phyloP scores from a whole-genome alignment of 768 basidiomycete genomes.

The Suillus occidentalis region DNA sequence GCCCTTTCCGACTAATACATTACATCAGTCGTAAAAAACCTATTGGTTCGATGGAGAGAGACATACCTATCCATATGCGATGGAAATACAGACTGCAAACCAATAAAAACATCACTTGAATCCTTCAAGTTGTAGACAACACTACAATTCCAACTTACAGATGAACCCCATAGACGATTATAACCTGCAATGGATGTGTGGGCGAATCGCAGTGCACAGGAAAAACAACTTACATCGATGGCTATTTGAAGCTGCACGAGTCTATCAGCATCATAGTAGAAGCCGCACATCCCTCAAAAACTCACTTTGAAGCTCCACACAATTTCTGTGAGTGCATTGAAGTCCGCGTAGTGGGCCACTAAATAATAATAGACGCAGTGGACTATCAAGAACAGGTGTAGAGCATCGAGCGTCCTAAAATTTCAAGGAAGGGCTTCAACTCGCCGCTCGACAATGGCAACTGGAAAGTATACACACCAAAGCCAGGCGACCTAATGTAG shows the following conservation, averaged over 20 bases:
- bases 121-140: background rate
- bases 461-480: background rate
- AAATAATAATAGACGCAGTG: background rate
- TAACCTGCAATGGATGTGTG: background rate
- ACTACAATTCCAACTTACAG: background rate
- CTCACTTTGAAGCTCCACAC: slow-evolving; percentile 7
- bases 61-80: slow-evolving; percentile 1
- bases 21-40: background rate
- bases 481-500: slow-evolving; percentile 1
- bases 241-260: background rate
- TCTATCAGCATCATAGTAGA: background rate
- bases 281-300: background rate
- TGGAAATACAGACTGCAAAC: background rate
- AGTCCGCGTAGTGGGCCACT: background rate
- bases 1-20: background rate
- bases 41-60: background rate
- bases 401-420: background rate
- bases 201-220: background rate
- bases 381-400: background rate
- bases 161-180: background rate
- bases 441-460: background rate
- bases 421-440: background rate
- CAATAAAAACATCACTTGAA: background rate
- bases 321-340: background rate
- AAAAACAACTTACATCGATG: background rate